Base-by-base conservation (phyloP, 108 stramenopile genomes). In the Fistulifera pelliculosa region DNA sequence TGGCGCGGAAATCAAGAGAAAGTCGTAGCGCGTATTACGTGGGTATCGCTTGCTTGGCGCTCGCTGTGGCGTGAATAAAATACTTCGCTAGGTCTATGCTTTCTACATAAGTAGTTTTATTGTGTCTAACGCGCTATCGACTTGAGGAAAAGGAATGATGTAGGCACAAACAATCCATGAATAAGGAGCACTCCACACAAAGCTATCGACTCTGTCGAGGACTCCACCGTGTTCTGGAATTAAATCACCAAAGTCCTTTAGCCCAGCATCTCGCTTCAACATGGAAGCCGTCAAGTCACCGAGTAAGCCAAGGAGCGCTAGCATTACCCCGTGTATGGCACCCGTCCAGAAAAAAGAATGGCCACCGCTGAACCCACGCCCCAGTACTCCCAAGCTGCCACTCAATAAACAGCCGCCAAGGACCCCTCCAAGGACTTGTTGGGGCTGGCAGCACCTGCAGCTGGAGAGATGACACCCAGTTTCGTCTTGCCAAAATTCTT, bases 141-240 rank as follows among this genome's bases (percentile, higher is more conserved):
- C 31, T 35, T 35, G 31, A 35, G 31, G 31, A 38, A 27, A n/a
- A 4, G 90, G 90, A 25, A 92, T 77, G 41, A 85, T 54, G 49
- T 75, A 84, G 14, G 55, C 66, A 62, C 79, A 81, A 31, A 92
- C 73, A 35, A 88, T 49, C 74, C 75, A 93, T 18, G 79, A 71
- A 60, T 89, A 93, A 8, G 94, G 94, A 16, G 93, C 97, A 13
- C 89, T 90, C 80, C 94, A 96, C 13, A 98, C 80, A 68, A 89
- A 96, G 58, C 90, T 93, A 58, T 98, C 97, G 16, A 96, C 85
- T 18, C 97, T 81, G 54, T 98, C 97, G 61, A 98, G 68, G 18
- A 96, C 80, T 11, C 97, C 97, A 17, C 97, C 97, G 56, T 98
- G 97, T 71, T 96, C 97, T 0, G 97, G 97, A 52, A 98, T 85